Base-by-base conservation (phyloP, 2,329 filamentous ascomycete species). In the Aspergillus sp. region DNA sequence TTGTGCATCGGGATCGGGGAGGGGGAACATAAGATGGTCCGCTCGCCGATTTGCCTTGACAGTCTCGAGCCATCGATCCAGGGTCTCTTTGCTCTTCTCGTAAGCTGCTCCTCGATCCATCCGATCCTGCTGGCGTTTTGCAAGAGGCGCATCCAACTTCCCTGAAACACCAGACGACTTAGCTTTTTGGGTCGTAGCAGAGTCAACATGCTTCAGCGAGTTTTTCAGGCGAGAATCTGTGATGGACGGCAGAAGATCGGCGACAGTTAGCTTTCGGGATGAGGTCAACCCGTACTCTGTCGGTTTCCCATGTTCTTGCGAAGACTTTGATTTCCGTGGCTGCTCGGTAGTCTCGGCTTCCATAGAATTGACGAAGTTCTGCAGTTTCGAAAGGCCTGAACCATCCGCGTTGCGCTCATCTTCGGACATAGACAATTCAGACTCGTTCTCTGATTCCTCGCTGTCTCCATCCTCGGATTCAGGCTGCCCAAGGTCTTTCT, bases 41-140 rank as follows among this genome's bases (percentile, higher is more conserved):
- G 89, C 88, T 46, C 86, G 75, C 38, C 91, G 81, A 58, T 95
- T 95, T 19, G 85, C 78, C 63, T 95, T 93, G 51, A 98, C 86
- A 0, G 91, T 96, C 39, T 95, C 89, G 19, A 81, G 81, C 91
- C 91, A 98, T 48, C 86, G 78, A 42, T 84, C 78, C 15, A 98
- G 68, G 0, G 86, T 89, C 58, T 95, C 81, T 50, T 93, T 94
- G 31, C 86, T 88, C 67, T 94, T 88, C 22, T 86, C 78, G 48
- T 88, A 93, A 2, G 91, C 91, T 15, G 78, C 86, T 32, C 70
- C 68, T 32, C 91, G 83, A 50, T 93, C 81, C 11, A 95, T 63
- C 30, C 79, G 78, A 53, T 88, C 86, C 58, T 96, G 89, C 48
- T 93, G 82, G 39, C 88, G 75, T 54, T 83, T 86, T 1, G 85